Conservation (phyloP, 2,329 filamentous ascomycete species). For the Rhexocercosporidium sp. region DNA sequence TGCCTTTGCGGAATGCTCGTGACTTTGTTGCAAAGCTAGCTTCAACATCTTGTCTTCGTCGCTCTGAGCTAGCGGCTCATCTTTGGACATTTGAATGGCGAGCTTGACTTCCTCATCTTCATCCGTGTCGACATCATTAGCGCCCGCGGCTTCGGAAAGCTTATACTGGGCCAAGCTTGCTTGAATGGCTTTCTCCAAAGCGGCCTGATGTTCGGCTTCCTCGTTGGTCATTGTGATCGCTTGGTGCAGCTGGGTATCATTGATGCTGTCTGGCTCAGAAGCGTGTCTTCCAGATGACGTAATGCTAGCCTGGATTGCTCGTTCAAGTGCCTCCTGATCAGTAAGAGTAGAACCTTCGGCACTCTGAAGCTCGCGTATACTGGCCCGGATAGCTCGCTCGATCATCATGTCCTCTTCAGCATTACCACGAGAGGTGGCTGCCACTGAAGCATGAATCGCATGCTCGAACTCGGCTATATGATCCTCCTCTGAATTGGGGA, state of each 20-base stretch:
- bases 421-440: constrained; percentile 73
- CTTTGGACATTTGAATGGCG: constrained; percentile 36
- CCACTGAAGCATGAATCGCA: constrained; percentile 73
- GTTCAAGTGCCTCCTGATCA: constrained; percentile 50
- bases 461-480: constrained; percentile 70
- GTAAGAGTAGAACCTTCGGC: constrained; percentile 36
- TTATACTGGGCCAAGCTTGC: constrained; percentile 50
- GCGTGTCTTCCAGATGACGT: constrained; percentile 45
- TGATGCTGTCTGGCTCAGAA: neutral
- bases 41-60: constrained; percentile 24
- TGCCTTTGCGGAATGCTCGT: constrained; percentile 44
- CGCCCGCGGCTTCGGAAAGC: neutral
- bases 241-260: neutral
- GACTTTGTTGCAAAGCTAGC: constrained; percentile 24
- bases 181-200: constrained; percentile 61
- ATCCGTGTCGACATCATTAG: constrained; percentile 25
- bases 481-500: constrained; percentile 29
- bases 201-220: constrained; percentile 62
- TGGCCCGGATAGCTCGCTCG: constrained; percentile 76
- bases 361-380: constrained; percentile 62
- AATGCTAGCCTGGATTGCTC: constrained; percentile 56
- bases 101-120: constrained; percentile 37
- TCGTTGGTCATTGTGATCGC: constrained; percentile 26
- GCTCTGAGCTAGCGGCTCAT: constrained; percentile 38
- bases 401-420: constrained; percentile 71